phyloP scores from a whole-genome alignment of 768 basidiomycete species.

The Suillus fuscotomentosus region DNA sequence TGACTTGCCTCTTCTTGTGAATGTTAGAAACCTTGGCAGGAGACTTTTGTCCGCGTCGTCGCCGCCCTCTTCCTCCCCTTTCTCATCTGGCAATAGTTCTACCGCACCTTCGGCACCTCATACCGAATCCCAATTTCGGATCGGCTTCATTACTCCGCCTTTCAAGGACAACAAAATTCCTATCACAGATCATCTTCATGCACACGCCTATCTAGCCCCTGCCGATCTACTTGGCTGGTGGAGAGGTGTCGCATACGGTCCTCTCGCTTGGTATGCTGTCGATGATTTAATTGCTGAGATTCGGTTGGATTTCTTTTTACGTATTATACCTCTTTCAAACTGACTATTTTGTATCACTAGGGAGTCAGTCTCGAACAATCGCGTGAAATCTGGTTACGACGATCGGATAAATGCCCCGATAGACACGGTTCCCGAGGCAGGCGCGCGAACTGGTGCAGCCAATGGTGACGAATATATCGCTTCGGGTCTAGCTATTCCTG shows the following conservation, averaged over 20 bases:
- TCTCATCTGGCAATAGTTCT: slow-evolving; percentile 15
- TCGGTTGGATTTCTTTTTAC: slow-evolving; percentile 43
- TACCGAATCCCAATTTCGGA: slow-evolving; percentile 45
- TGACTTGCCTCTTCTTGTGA: slow-evolving; percentile 70
- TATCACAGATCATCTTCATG: slow-evolving; percentile 76
- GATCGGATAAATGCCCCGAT: slow-evolving; percentile 63
- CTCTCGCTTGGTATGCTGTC: slow-evolving; percentile 72
- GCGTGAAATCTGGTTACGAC: slow-evolving; percentile 74
- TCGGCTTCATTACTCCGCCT: slow-evolving; percentile 79
- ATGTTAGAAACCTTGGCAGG: slow-evolving; percentile 55
- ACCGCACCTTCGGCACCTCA: slow-evolving; percentile 27
- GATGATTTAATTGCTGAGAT: slow-evolving; percentile 83
- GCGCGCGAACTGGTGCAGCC: slow-evolving; percentile 61
- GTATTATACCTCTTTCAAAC: slow-evolving; percentile 7
- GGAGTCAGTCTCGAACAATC: slow-evolving; percentile 80
- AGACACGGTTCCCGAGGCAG: slow-evolving; percentile 70
- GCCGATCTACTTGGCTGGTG: slow-evolving; percentile 73
- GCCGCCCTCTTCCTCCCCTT: slow-evolving; percentile 35
- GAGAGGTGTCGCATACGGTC: slow-evolving; percentile 63
- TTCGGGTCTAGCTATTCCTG: slow-evolving; percentile 41
- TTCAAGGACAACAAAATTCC: slow-evolving; percentile 79
- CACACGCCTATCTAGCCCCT: slow-evolving; percentile 68
- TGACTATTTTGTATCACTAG: slow-evolving; percentile 23
- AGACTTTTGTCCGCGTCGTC: slow-evolving; percentile 52
- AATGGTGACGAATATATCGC: slow-evolving; percentile 64